Evolutionary conservation across 176 grass and related monocot genomes (phyloP).

Genomic region (Aegilops longissima): DNA sequence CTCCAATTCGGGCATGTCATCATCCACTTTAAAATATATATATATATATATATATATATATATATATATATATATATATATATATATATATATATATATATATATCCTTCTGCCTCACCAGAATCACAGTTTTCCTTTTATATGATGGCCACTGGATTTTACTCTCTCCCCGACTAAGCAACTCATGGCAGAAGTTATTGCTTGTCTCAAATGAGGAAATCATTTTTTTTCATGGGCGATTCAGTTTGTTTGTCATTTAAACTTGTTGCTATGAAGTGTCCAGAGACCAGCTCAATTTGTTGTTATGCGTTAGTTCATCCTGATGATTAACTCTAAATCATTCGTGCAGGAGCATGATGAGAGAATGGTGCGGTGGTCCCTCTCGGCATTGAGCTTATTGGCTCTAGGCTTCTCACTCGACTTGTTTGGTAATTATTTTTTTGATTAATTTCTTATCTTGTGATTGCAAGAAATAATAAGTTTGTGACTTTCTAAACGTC

Average conservation of each 20-base stretch:
- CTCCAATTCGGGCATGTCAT: slow-evolving; percentile 81
- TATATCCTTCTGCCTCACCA: background rate
- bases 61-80: slow-evolving; percentile 46
- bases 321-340: background rate
- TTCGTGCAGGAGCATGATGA: slow-evolving; percentile 50
- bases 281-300: background rate
- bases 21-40: slow-evolving; percentile 63
- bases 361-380: slow-evolving; percentile 59
- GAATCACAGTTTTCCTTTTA: background rate
- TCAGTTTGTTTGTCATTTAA: background rate
- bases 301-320: background rate
- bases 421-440: slow-evolving; percentile 46
- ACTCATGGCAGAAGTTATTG: background rate
- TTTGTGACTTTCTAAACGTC: background rate
- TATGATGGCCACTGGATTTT: background rate
- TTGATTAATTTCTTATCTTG: background rate
- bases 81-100: slow-evolving; percentile 33
- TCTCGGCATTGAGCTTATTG: slow-evolving; percentile 53
- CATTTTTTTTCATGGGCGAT: background rate
- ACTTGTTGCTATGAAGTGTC: background rate
- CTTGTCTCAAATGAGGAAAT: background rate
- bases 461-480: background rate
- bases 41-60: slow-evolving; percentile 40
- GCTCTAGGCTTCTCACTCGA: slow-evolving; percentile 56
- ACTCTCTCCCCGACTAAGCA: background rate